phyloP scores from a whole-genome alignment of 805 yeast species.

The Candida nitratophila region DNA sequence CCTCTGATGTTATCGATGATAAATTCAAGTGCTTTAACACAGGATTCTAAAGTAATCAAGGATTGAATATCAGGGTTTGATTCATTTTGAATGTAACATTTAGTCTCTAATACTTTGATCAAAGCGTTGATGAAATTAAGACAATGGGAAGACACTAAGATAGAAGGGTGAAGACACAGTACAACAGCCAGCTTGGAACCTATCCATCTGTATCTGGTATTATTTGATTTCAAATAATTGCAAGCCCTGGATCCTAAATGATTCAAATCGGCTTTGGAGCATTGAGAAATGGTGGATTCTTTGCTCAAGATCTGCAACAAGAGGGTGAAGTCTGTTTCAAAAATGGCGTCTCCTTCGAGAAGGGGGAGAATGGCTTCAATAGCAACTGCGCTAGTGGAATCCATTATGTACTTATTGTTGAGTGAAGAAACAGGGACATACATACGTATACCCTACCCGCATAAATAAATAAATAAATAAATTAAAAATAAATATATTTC shows the following conservation, averaged over 20 bases:
- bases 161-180: conserved; percentile 27
- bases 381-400: not conserved
- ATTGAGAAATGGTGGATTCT: conserved; percentile 27
- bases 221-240: conserved; percentile 37
- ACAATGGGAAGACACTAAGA: conserved; percentile 35
- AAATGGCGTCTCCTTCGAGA: conserved; percentile 18
- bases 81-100: conserved; percentile 28
- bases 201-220: conserved; percentile 46
- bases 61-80: conserved; percentile 17
- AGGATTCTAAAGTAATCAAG: conserved; percentile 24
- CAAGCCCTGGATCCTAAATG: conserved; percentile 40
- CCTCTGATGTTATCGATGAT: conserved; percentile 53
- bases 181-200: conserved; percentile 49
- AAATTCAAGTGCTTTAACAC: conserved; percentile 32
- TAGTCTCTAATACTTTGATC: conserved; percentile 32
- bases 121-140: conserved; percentile 31
- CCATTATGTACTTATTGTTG: too few relatives aligned
- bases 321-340: conserved; percentile 14
- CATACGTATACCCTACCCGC: too few relatives aligned
- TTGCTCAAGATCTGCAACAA: conserved; percentile 18
- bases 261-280: conserved; percentile 42
- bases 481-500: too few relatives aligned
- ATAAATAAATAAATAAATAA: too few relatives aligned
- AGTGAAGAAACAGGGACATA: too few relatives aligned
- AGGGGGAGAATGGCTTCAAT: conserved; percentile 20